Conservation (phyloP, 495 filamentous ascomycete species). For the Penicillium daleae region DNA sequence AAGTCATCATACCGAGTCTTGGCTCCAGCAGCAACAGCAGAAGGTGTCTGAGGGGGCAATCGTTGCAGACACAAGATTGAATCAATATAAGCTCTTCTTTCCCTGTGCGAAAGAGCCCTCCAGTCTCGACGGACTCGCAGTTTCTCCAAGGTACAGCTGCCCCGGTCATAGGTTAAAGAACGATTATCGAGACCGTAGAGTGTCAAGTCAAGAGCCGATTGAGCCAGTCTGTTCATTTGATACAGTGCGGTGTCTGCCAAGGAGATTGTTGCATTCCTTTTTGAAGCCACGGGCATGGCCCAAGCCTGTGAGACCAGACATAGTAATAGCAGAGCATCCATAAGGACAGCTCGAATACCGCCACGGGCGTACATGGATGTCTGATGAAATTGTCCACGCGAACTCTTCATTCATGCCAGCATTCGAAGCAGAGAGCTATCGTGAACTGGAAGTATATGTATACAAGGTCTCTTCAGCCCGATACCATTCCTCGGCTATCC, state of each 20-base stretch:
- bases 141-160: slow-evolving; percentile 24
- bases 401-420: background rate
- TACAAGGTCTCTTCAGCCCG: background rate
- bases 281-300: background rate
- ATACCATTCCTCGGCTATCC: background rate
- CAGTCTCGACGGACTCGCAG: slow-evolving; percentile 56
- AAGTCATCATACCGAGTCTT: slow-evolving; percentile 72
- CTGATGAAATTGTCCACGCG: background rate
- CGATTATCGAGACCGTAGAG: background rate
- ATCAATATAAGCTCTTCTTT: slow-evolving; percentile 62
- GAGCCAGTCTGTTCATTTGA: slow-evolving; percentile 2
- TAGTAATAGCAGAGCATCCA: slow-evolving; percentile 1
- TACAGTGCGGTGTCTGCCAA: background rate
- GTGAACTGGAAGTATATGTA: background rate
- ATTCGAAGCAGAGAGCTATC: background rate
- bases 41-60: slow-evolving; percentile 51
- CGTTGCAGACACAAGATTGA: slow-evolving; percentile 66
- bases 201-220: slow-evolving; percentile 4
- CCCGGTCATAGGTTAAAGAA: background rate
- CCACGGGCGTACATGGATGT: background rate
- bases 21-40: slow-evolving; percentile 49
- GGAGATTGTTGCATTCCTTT: background rate
- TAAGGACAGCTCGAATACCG: background rate
- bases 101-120: slow-evolving; percentile 30
- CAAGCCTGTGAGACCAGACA: slow-evolving; percentile 3